phyloP scores from a whole-genome alignment of 306 rosid genomes.

The Quercus wislizeni region DNA sequence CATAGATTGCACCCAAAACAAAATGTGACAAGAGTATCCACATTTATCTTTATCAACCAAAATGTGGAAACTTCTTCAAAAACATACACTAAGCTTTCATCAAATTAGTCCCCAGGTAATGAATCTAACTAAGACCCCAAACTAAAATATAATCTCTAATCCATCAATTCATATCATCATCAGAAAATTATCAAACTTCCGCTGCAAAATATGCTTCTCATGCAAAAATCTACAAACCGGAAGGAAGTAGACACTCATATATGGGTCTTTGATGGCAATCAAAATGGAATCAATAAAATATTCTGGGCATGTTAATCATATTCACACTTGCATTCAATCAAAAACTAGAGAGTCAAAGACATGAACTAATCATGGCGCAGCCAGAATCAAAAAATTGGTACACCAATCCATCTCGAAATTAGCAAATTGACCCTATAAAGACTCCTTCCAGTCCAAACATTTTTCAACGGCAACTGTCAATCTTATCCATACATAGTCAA shows the following conservation, averaged over 20 bases:
- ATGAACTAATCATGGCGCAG: no score
- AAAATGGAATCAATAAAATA: neutral
- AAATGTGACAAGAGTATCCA: constrained; percentile 5
- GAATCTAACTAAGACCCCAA: constrained; percentile 1
- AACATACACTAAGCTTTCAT: constrained; percentile 8
- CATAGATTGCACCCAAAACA: no score
- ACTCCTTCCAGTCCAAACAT: constrained; percentile 7
- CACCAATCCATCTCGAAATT: neutral
- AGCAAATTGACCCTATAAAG: constrained; percentile 12
- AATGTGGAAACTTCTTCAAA: neutral
- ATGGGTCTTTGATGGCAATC: neutral
- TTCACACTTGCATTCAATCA: neutral
- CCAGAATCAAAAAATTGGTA: neutral
- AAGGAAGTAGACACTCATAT: neutral
- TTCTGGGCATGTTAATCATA: neutral
- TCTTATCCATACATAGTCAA: constrained; percentile 33
- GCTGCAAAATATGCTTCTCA: no score
- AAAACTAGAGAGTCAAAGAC: neutral
- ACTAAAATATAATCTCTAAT: neutral
- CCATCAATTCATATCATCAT: neutral
- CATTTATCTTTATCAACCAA: neutral
- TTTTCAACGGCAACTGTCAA: neutral
- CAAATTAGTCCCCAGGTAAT: neutral
- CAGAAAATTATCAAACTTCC: neutral
- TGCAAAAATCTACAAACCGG: neutral